Conservation (phyloP, 176 grass and related monocot species). For the barley (Hordeum vulgare) region DNA sequence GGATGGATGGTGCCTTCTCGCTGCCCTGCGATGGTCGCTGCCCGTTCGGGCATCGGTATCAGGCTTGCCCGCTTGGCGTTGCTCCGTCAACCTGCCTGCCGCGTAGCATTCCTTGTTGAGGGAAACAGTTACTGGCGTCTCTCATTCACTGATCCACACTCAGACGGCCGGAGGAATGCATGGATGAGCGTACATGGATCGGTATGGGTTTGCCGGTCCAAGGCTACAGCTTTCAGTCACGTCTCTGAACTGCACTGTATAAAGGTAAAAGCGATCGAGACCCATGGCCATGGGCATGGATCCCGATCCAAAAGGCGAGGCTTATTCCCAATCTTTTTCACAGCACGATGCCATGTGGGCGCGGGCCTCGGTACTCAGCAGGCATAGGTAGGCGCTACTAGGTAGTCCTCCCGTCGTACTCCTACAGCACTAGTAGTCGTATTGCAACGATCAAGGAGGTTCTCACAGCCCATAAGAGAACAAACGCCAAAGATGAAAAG, state of each 20-base stretch:
- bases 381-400: background rate
- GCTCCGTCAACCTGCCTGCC: background rate
- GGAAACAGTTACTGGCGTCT: no score
- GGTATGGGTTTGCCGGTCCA: background rate
- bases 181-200: no score
- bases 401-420: background rate
- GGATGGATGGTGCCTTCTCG: background rate
- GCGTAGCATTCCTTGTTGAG: background rate
- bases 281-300: background rate
- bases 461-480: constrained; percentile 14
- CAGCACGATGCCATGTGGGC: constrained; percentile 6
- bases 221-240: background rate
- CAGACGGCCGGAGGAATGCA: no score
- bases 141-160: no score
- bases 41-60: background rate
- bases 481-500: constrained; percentile 11
- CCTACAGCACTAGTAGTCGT: background rate
- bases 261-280: background rate
- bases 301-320: constrained; percentile 11
- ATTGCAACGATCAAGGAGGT: background rate
- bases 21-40: background rate
- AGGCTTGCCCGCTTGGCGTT: background rate
- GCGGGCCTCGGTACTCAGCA: constrained; percentile 10
- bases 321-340: background rate
- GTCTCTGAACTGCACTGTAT: background rate